Percentiles rank a stretch among this genome's conserved stretches.
These are phyloP conservation scores for Melastoma malabathricum DNA, from an alignment of 345 rosid species.

Conservation along the genomic window DNA sequence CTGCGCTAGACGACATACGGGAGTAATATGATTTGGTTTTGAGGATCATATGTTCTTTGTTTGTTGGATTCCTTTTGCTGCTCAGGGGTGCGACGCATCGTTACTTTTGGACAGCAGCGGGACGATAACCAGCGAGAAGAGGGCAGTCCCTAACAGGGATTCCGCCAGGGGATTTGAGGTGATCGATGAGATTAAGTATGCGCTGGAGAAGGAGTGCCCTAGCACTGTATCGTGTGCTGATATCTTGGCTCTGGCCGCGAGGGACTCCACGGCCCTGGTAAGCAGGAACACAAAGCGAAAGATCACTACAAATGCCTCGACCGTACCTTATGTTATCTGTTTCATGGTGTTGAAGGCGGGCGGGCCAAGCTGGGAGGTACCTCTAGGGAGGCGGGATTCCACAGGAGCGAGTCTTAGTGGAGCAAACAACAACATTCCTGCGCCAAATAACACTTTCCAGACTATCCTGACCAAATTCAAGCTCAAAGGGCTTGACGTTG, in stretches of 20 bases:
- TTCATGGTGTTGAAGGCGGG: constrained; percentile 32
- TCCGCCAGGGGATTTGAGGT: constrained; percentile 79
- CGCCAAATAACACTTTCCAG: constrained; percentile 44
- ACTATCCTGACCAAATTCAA: constrained; percentile 54
- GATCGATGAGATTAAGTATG: constrained; percentile 62
- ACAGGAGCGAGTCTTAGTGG: constrained; percentile 56
- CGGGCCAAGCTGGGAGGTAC: constrained; percentile 80
- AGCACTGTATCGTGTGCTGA: constrained; percentile 82
- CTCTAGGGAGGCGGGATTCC: constrained; percentile 76
- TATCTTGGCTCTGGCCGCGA: constrained; percentile 58
- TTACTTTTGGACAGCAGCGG: constrained; percentile 54
- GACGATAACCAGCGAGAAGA: constrained; percentile 42
- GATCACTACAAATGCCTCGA: neutral
- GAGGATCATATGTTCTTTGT: neutral
- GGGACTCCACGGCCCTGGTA: constrained; percentile 82
- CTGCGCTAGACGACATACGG: neutral
- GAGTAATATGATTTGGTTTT: neutral
- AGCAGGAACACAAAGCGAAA: constrained; percentile 9
- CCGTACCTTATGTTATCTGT: neutral
- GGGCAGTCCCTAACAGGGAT: constrained; percentile 50
- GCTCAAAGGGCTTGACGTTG: constrained; percentile 41
- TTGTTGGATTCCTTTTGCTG: neutral
- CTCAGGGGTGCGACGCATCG: constrained; percentile 85
- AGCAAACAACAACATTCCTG: constrained; percentile 65
- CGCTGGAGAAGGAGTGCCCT: constrained; percentile 63